Conservation (phyloP, 73 alveolate genomes). For the Tetrahymena malaccensis region DNA sequence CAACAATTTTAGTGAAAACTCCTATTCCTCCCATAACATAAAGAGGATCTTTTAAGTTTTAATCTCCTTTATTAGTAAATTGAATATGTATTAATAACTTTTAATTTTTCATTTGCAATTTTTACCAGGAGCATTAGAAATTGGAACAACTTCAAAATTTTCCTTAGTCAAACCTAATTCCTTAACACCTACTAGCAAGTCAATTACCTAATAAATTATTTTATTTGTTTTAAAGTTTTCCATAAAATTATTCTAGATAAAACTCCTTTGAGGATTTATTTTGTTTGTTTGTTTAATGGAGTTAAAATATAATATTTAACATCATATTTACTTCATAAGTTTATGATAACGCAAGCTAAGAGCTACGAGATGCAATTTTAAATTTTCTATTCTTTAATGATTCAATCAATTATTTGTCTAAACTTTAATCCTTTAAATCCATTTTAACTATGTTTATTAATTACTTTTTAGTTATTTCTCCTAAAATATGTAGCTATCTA, state of each 20-base stretch:
- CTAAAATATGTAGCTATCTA: background rate
- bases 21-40: slow-evolving; percentile 56
- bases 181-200: background rate
- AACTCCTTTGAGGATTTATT: too few species aligned
- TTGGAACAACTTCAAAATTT: background rate
- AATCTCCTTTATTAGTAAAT: slow-evolving; percentile 43
- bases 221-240: background rate
- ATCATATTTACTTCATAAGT: slow-evolving; percentile 24
- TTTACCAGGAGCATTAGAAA: background rate
- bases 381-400: slow-evolving; percentile 13
- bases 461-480: background rate
- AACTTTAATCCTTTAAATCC: background rate
- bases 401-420: background rate
- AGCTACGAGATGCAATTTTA: slow-evolving; percentile 52
- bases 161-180: background rate
- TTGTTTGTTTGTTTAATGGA: background rate
- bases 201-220: background rate
- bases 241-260: background rate
- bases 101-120: background rate
- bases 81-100: background rate
- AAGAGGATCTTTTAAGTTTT: slow-evolving; percentile 42
- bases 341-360: slow-evolving; percentile 51
- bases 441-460: too few species aligned
- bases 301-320: background rate
- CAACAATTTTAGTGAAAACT: slow-evolving; percentile 54